These are phyloP conservation scores for Geotrichum citri-aurantii DNA, from an alignment of 1,139 yeast species.

Conservation along the genomic window DNA sequence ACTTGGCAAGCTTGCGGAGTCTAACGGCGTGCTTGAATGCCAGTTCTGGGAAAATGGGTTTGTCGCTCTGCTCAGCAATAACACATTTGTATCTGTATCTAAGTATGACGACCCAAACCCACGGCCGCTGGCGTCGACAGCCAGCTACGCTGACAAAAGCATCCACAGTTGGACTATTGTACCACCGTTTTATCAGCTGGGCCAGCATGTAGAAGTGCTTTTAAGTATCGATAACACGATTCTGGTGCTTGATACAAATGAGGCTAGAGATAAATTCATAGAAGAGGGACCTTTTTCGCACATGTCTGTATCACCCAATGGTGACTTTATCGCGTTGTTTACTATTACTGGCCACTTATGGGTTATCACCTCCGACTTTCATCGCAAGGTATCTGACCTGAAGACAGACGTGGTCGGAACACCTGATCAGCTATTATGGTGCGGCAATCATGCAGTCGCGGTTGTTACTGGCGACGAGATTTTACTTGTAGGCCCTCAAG, in stretches of 20 bases:
- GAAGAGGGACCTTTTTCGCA: constrained; percentile 56
- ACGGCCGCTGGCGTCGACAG: constrained; percentile 25
- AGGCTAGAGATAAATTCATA: constrained; percentile 24
- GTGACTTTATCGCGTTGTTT: constrained; percentile 54
- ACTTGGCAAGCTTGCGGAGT: constrained; percentile 38
- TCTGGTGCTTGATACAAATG: constrained; percentile 28
- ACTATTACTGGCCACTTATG: constrained; percentile 44
- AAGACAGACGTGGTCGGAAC: constrained; percentile 37
- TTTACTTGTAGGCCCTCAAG: constrained; percentile 66
- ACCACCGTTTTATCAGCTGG: constrained; percentile 32
- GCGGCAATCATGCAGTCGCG: constrained; percentile 78
- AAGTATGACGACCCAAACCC: constrained; percentile 34
- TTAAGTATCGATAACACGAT: constrained; percentile 28
- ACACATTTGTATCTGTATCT: constrained; percentile 36
- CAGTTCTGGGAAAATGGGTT: constrained; percentile 38
- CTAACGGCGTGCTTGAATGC: constrained; percentile 37
- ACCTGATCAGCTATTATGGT: constrained; percentile 59
- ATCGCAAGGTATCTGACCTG: constrained; percentile 48
- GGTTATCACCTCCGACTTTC: constrained; percentile 50
- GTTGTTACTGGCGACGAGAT: constrained; percentile 56
- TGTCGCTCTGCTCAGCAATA: constrained; percentile 35
- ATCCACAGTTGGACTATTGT: constrained; percentile 34
- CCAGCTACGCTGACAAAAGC: constrained; percentile 15
- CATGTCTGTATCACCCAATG: constrained; percentile 55
- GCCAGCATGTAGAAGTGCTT: constrained; percentile 34